Base-by-base conservation (phyloP, 805 yeast species). In the Starmerella bombicola region DNA sequence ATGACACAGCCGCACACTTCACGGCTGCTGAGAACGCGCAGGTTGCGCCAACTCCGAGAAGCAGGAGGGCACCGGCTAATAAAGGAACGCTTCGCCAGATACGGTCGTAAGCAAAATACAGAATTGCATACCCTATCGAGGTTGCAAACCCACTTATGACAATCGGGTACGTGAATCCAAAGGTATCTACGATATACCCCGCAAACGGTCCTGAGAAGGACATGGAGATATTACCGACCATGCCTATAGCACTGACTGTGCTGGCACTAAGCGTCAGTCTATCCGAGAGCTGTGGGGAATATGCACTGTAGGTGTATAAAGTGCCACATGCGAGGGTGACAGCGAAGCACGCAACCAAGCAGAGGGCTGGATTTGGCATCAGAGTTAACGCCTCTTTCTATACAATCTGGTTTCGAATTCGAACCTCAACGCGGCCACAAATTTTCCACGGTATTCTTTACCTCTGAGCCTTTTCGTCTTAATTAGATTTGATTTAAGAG, bases 211-310 rank as follows among this genome's bases (percentile, higher is more conserved):
- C 91, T 1, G 73, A 58, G 3, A 80, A 64, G 3, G 78, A 67
- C 51, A 65, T 64, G 0, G 86, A 84, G 29, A 80, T 59, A 25
- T 78, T 72, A 1, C 88, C 93, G 6, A 70, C 56, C 53, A 79
- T 69, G 2, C 84, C 86, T 3, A 80, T 68, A 22, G 67, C 55
- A 4, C 85, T 74, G 4, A 80, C 66, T 39, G 77, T 70, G 0
- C 81, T 67, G 2, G 81, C 83, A 1, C 73, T 55, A 50, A 81
- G 73, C 17, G 61, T 60, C 39, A 81, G 66, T 38, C 66, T 65
- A 22, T 58, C 58, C 1, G 85, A 81, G 40, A 80, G 65, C 55
- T 81, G 91, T 0, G 93, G 88, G 29, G 84, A 78, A 56, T 74
- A 81, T 1, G 83, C 81, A 7, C 82, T 75, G 59, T 76, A 81